phyloP scores from a whole-genome alignment of 352 stramenopile genomes.

The Pythium plurisporium region DNA sequence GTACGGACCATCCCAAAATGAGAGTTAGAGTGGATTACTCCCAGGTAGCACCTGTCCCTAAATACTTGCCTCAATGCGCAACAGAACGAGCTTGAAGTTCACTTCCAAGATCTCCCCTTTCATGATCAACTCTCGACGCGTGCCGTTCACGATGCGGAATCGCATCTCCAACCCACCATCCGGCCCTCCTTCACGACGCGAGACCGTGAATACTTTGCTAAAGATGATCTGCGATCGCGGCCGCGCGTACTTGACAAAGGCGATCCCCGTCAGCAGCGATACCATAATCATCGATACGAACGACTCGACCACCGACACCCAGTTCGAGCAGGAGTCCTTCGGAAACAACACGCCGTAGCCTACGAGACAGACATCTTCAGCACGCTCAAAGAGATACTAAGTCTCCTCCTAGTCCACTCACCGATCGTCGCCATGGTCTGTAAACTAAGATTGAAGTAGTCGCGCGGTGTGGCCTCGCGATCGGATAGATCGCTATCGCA shows the following conservation, averaged over 20 bases:
- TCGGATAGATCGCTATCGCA: conserved; percentile 5
- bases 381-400: too few species aligned
- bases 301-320: conserved; percentile 41
- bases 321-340: conserved; percentile 44
- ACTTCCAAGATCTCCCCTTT: conserved; percentile 51
- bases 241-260: conserved; percentile 59
- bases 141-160: conserved; percentile 57
- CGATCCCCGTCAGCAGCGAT: conserved; percentile 56
- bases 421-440: conserved; percentile 59
- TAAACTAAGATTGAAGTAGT: conserved; percentile 61
- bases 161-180: conserved; percentile 34
- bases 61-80: conserved; percentile 64
- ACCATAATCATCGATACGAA: conserved; percentile 55
- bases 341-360: conserved; percentile 49
- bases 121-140: conserved; percentile 32
- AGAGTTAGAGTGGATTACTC: neutral
- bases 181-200: conserved; percentile 16
- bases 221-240: conserved; percentile 46
- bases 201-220: conserved; percentile 48
- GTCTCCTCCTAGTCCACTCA: too few species aligned
- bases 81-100: conserved; percentile 59
- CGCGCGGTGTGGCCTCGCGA: conserved; percentile 17
- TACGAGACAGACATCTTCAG: conserved; percentile 2
- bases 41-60: too few species aligned
- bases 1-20: neutral